These are phyloP conservation scores for Asterochloris sp. DNA, from an alignment of 139 green algal species.

Conservation along the genomic window DNA sequence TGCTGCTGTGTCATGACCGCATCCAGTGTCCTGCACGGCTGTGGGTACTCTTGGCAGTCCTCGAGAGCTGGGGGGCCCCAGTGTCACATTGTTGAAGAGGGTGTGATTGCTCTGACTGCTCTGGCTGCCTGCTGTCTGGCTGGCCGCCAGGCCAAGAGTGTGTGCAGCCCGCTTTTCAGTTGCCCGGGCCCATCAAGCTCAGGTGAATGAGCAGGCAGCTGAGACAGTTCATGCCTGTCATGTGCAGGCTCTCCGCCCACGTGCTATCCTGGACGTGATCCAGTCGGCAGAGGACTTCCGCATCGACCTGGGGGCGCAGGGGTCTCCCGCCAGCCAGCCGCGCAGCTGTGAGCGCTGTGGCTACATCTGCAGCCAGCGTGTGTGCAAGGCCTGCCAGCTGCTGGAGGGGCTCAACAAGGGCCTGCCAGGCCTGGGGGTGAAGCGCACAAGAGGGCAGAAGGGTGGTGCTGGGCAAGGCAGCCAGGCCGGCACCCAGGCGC, in stretches of 20 bases:
- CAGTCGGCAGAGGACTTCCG: conserved; percentile 73
- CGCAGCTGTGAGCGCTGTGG: conserved; percentile 73
- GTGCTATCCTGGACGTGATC: conserved; percentile 86
- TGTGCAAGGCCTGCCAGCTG: conserved; percentile 90
- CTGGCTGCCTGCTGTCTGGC: not conserved
- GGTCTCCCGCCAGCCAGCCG: conserved; percentile 19
- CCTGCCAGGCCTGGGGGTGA: conserved; percentile 54
- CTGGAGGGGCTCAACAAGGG: conserved; percentile 86
- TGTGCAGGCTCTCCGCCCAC: conserved; percentile 63
- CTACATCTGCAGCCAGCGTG: conserved; percentile 79
- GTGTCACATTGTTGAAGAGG: too few relatives aligned
- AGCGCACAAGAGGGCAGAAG: conserved; percentile 16
- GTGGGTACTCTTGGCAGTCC: too few relatives aligned
- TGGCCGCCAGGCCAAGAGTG: not conserved
- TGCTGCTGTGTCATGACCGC: too few relatives aligned
- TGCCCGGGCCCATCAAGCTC: not conserved
- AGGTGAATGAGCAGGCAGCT: not conserved
- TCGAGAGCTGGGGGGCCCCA: too few relatives aligned
- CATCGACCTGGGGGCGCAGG: conserved; percentile 11
- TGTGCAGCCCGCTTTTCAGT: not conserved
- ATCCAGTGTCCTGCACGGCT: too few relatives aligned
- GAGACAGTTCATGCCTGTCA: not conserved
- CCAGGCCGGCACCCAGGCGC: too few relatives aligned
- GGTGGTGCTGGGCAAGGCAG: not conserved
- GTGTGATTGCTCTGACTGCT: too few relatives aligned